These are phyloP conservation scores for Eucalyptus regnans DNA, from an alignment of 345 rosid species.

Conservation along the genomic window DNA sequence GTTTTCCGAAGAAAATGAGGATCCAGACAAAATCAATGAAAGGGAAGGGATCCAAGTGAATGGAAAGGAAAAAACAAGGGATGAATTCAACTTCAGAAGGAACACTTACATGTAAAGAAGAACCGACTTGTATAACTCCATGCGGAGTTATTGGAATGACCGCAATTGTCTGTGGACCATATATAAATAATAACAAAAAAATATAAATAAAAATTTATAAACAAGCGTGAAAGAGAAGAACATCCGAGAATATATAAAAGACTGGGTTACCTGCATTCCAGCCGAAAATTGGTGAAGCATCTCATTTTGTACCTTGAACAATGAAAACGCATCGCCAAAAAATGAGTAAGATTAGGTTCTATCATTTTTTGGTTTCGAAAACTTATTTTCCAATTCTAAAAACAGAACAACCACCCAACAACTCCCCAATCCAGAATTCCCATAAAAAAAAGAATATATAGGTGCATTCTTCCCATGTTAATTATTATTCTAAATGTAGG, in stretches of 20 bases:
- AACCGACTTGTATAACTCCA: constrained; percentile 93
- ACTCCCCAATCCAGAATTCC: background rate
- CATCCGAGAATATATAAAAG: background rate
- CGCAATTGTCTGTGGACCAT: constrained; percentile 55
- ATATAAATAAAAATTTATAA: background rate
- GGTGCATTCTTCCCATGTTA: background rate
- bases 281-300: constrained; percentile 71
- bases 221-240: background rate
- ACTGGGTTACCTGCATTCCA: constrained; percentile 73
- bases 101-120: constrained; percentile 56
- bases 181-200: background rate
- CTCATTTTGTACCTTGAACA: constrained; percentile 52
- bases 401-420: background rate
- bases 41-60: background rate
- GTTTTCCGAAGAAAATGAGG: background rate
- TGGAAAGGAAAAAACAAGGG: background rate
- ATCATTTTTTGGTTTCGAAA: background rate
- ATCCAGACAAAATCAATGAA: no score
- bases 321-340: background rate
- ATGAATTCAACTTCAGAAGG: background rate
- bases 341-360: background rate
- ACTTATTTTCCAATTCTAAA: background rate
- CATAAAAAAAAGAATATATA: background rate
- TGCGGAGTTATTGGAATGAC: constrained; percentile 74
- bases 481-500: background rate